Evolutionary conservation across 2,329 filamentous ascomycete species (phyloP).

Genomic region (Sordariomycetes sp.): DNA sequence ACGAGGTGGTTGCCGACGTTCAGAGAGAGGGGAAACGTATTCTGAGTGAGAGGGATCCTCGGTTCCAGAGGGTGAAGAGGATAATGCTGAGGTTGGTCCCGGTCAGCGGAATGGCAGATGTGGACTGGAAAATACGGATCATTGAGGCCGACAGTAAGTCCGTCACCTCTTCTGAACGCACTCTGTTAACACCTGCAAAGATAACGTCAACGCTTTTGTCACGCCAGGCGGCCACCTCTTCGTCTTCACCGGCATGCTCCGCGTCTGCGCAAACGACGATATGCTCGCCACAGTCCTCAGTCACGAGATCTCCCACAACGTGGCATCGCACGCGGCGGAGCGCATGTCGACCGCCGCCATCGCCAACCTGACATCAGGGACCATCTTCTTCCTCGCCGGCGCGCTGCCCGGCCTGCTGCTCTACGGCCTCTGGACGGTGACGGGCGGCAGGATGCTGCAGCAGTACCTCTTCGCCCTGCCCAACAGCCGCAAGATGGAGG

Average conservation of each 20-base stretch:
- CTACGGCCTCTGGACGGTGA: constrained; percentile 28
- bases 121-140: constrained; percentile 64
- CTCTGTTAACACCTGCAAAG: no score
- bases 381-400: constrained; percentile 37
- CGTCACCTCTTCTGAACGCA: no score
- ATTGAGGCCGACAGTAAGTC: constrained; percentile 52
- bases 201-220: constrained; percentile 72
- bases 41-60: constrained; percentile 48
- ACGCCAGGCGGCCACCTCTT: constrained; percentile 74
- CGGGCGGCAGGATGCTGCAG: constrained; percentile 38
- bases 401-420: constrained; percentile 28
- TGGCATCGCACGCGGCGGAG: constrained; percentile 61
- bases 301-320: constrained; percentile 72
- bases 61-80: constrained; percentile 46
- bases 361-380: constrained; percentile 40
- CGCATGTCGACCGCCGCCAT: constrained; percentile 44
- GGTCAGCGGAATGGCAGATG: constrained; percentile 48
- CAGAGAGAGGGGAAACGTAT: constrained; percentile 43
- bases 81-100: constrained; percentile 61
- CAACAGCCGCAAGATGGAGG: constrained; percentile 63
- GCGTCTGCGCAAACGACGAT: constrained; percentile 57
- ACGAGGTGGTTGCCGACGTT: constrained; percentile 41
- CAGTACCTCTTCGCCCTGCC: constrained; percentile 59
- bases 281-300: constrained; percentile 67
- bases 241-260: constrained; percentile 64